Percentiles rank a stretch among this genome's conserved stretches.
Conservation (phyloP, 2,329 filamentous ascomycete genomes). For the Aspergillus ustus region DNA sequence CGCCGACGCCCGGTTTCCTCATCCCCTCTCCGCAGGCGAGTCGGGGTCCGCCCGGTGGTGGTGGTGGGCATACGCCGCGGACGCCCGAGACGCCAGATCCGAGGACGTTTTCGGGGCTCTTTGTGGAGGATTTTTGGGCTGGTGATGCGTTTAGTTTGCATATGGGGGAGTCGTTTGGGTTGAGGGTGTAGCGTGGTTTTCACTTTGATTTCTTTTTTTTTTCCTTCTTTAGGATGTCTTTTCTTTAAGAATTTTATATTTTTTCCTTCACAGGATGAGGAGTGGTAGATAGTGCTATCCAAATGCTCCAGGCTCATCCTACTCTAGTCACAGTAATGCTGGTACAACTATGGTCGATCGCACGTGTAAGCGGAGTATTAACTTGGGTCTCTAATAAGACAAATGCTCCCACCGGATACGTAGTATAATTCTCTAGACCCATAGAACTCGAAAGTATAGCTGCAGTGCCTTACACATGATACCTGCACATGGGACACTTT, state of each 20-base stretch:
- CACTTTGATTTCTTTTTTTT: no score
- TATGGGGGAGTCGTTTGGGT: slow-evolving; percentile 11
- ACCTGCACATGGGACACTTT: no score
- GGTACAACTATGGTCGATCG: no score
- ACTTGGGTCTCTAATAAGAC: no score
- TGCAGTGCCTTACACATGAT: no score
- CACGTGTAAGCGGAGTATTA: no score
- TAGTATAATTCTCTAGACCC: no score
- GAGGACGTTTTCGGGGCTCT: slow-evolving; percentile 1
- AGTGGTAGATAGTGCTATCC: no score
- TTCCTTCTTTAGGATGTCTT: neutral
- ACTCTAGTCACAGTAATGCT: no score
- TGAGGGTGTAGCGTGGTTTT: neutral
- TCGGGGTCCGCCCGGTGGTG: neutral
- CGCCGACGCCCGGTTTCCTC: neutral
- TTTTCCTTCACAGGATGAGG: neutral
- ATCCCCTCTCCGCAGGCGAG: slow-evolving; percentile 8
- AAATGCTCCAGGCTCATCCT: no score
- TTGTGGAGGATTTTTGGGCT: slow-evolving; percentile 15
- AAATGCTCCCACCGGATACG: no score
- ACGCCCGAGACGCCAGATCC: neutral
- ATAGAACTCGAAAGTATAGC: no score
- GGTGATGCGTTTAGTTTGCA: slow-evolving; percentile 14
- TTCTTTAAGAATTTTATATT: neutral
- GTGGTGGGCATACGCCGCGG: neutral